Evolutionary conservation across 371 early-diverging fungal species (phyloP), one percentile per base, ranked within the genome.

Genomic region (Mortierella sp.): DNA sequence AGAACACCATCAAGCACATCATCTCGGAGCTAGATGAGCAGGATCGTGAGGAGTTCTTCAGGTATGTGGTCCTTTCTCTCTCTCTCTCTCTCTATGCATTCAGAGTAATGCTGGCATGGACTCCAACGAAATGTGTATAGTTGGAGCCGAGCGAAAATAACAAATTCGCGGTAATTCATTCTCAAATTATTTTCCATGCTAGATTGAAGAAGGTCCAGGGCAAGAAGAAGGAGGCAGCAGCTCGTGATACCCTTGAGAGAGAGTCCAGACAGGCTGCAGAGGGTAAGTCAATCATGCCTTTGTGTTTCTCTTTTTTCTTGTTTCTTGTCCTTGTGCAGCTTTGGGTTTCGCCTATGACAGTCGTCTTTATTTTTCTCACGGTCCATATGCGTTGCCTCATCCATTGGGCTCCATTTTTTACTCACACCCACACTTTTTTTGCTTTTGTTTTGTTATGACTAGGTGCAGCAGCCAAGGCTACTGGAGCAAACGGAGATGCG

Each of bases 41-140:
- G 91, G 99, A 99, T 88, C 94, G 99, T 88, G 99, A 99, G 90
- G 99, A 99, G 84, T 99, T 99, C 91, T 99, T 98, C 88, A 92
- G 98, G 93, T 94, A 88, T 24, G 74, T 28, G 16, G 5, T 9
- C 4, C 26, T 48, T 28, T 48, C 37, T 28, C 13, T 28, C 44
- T 13, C 43, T 24, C 43, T 3, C 24, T n/a, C n/a, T 9, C 24
- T 40, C 43, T 40, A 6, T 40, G 2, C 43, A 6, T 6, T 40
- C 6, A 40, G 6, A 40, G 43, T 6, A 40, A 40, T 40, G 43
- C 43, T 40, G 2, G 59, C n/a, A 11, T 57, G 28, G n/a, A 57
- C 26, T 28, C 13, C 3, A 26, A 28, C 13, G 3, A 4, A 57
- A 13, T 3, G 57, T 28, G 3, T 3, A 54, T 26, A 13, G 28